Conservation (phyloP, 2,329 filamentous ascomycete genomes). For the Colletotrichum sp. region DNA sequence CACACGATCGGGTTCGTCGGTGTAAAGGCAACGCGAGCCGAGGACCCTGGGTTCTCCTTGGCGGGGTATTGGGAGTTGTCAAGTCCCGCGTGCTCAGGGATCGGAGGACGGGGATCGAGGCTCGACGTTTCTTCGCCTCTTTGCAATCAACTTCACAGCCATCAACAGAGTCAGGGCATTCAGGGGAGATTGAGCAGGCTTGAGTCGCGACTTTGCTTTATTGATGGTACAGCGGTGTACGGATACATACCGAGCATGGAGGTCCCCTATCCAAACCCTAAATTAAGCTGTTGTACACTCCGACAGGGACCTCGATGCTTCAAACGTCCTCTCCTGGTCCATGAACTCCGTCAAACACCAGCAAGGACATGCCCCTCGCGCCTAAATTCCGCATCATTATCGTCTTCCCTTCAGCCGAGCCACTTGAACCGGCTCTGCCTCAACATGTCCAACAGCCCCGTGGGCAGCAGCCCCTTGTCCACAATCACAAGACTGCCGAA, state of each 20-base stretch:
- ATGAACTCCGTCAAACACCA: neutral
- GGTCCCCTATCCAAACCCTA: neutral
- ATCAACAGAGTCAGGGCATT: neutral
- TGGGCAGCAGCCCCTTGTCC: conserved; percentile 42
- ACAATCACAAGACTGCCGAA: conserved; percentile 46
- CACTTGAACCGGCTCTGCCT: conserved; percentile 40
- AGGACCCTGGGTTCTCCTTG: neutral
- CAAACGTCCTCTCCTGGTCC: neutral
- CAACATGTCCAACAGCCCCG: conserved; percentile 42
- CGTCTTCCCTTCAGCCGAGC: conserved; percentile 32
- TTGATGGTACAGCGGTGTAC: neutral
- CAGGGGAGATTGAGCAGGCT: neutral
- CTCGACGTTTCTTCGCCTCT: neutral
- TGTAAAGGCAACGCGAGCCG: conserved; percentile 6
- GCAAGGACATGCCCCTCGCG: neutral
- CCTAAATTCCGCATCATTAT: neutral
- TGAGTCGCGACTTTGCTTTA: neutral
- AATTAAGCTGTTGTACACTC: neutral
- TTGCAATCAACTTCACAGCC: neutral
- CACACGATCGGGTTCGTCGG: neutral
- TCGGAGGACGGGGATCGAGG: neutral
- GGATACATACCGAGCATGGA: neutral
- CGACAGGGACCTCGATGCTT: neutral
- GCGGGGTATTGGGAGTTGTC: neutral
- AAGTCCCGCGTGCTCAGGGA: neutral